These are phyloP conservation scores for Colletotrichum chrysophilum DNA, from an alignment of 2,329 filamentous ascomycete genomes.

Conservation along the genomic window DNA sequence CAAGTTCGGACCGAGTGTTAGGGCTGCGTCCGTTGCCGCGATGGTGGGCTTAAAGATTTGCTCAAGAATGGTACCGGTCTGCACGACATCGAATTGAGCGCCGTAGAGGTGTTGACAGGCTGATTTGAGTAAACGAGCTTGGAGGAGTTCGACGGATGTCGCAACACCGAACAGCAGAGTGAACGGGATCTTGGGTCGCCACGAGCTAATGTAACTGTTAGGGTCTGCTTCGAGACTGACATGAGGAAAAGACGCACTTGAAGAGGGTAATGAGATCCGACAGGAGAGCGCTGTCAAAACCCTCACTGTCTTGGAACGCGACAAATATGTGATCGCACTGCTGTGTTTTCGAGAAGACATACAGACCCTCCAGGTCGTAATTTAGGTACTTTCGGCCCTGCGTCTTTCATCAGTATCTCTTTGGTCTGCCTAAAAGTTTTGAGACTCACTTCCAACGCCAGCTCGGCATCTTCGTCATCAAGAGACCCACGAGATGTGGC, in stretches of 20 bases:
- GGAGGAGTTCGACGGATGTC: slow-evolving; percentile 81
- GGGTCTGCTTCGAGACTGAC: not conserved
- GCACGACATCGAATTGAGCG: slow-evolving; percentile 78
- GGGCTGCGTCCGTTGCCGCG: slow-evolving; percentile 56
- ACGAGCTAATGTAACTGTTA: slow-evolving; percentile 45
- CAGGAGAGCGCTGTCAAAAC: slow-evolving; percentile 75
- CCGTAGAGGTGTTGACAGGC: slow-evolving; percentile 72
- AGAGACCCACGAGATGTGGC: slow-evolving; percentile 49
- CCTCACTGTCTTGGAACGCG: slow-evolving; percentile 82
- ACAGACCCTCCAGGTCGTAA: slow-evolving; percentile 78
- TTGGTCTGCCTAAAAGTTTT: slow-evolving; percentile 23
- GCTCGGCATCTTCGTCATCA: slow-evolving; percentile 60
- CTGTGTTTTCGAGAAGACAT: slow-evolving; percentile 61
- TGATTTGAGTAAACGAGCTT: slow-evolving; percentile 73
- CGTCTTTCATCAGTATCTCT: slow-evolving; percentile 21
- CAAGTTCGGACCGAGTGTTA: slow-evolving; percentile 70
- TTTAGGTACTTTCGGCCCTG: slow-evolving; percentile 72
- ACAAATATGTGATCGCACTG: slow-evolving; percentile 68
- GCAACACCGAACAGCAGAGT: slow-evolving; percentile 80
- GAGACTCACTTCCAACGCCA: slow-evolving; percentile 53
- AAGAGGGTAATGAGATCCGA: slow-evolving; percentile 74
- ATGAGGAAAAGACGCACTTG: slow-evolving; percentile 51
- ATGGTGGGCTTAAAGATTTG: slow-evolving; percentile 72
- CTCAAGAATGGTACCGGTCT: slow-evolving; percentile 74
- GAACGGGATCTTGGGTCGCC: slow-evolving; percentile 79